Percentiles rank a stretch among this genome's conserved stretches.
phyloP scores from a whole-genome alignment of 78 protist genomes.

The Monocercomonoides exilis region DNA sequence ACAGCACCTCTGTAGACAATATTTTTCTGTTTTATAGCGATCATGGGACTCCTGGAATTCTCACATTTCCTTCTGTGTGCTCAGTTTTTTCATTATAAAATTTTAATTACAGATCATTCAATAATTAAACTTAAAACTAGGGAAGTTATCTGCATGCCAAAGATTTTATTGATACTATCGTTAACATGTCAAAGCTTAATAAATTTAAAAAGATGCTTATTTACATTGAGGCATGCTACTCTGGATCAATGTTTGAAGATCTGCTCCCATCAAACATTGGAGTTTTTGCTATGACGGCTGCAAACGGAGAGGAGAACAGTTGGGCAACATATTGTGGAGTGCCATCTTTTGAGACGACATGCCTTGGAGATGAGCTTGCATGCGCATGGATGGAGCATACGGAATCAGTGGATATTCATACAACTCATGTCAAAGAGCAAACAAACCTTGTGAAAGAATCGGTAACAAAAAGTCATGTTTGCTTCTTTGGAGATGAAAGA shows the following conservation, averaged over 20 bases:
- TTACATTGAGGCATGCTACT: slow-evolving; percentile 46
- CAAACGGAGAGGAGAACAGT: not conserved
- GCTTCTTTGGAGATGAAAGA: not conserved
- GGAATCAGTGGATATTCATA: not conserved
- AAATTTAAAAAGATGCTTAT: slow-evolving; percentile 7
- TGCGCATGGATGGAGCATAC: not conserved
- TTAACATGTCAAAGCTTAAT: slow-evolving; percentile 5
- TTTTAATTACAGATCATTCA: no score
- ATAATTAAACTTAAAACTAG: no score
- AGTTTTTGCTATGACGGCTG: slow-evolving; percentile 16
- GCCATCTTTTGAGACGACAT: not conserved
- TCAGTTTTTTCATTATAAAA: not conserved
- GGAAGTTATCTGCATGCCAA: not conserved
- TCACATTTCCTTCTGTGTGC: slow-evolving; percentile 21
- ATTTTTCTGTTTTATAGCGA: slow-evolving; percentile 11
- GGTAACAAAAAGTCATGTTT: not conserved
- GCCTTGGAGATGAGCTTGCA: not conserved
- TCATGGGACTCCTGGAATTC: slow-evolving; percentile 30
- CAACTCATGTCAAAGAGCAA: not conserved
- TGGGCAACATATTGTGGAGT: not conserved
- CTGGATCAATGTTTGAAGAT: slow-evolving; percentile 42
- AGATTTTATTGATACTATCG: not conserved
- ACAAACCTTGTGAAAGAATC: not conserved
- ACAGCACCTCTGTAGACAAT: not conserved
- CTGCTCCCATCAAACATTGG: not conserved